Percentiles rank a stretch among this genome's conserved stretches.
phyloP scores from a whole-genome alignment of 2,329 filamentous ascomycete species.

The Diaporthe sp. region DNA sequence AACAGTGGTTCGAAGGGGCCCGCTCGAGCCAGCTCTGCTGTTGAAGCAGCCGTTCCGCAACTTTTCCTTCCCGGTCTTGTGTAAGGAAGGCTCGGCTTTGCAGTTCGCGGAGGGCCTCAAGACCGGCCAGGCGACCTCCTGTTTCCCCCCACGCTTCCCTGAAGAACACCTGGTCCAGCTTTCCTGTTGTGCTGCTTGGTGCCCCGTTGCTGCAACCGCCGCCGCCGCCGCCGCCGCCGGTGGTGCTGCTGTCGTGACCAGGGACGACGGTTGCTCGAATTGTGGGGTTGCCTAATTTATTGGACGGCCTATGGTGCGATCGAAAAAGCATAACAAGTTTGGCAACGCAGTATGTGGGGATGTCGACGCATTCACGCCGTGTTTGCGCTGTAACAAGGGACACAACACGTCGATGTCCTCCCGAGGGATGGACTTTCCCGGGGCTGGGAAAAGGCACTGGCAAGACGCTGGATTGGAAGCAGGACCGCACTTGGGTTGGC shows the following conservation, averaged over 20 bases:
- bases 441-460: conserved; percentile 19
- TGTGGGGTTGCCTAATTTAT: conserved; percentile 17
- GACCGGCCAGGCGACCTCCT: conserved; percentile 25
- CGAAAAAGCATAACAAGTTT: not conserved
- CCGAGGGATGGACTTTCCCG: not conserved
- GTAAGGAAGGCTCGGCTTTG: not conserved
- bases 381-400: not conserved
- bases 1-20: conserved; percentile 8
- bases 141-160: not conserved
- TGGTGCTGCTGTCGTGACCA: conserved; percentile 31
- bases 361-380: not conserved
- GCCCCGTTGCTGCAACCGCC: conserved; percentile 2
- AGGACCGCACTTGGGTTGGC: conserved; percentile 26
- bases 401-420: conserved; percentile 4
- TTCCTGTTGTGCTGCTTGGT: conserved; percentile 29
- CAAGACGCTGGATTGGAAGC: not conserved
- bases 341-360: conserved; percentile 2
- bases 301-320: conserved; percentile 1
- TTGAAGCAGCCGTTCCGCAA: not conserved
- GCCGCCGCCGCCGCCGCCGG: conserved; percentile 22
- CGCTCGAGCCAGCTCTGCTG: not conserved
- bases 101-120: conserved; percentile 6
- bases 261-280: conserved; percentile 17
- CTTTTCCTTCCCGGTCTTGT: not conserved
- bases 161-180: conserved; percentile 24